Conservation (phyloP, 2,329 filamentous ascomycete genomes). For the Lachnellula hyalina region DNA sequence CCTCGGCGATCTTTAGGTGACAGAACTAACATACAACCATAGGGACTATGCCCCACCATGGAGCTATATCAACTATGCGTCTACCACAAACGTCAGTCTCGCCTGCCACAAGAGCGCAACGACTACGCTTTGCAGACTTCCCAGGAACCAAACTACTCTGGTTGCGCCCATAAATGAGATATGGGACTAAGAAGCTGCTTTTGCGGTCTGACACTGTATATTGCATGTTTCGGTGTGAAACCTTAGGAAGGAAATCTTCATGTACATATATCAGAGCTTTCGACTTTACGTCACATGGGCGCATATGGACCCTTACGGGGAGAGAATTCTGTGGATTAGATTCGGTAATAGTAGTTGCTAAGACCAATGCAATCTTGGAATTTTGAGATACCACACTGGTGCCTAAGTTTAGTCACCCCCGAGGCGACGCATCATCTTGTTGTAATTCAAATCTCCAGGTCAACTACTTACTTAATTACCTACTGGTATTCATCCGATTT, state of each 20-base stretch:
- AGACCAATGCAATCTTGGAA: not conserved
- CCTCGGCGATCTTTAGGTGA: not conserved
- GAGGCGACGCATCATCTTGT: not conserved
- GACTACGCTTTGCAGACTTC: not conserved
- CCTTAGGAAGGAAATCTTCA: not conserved
- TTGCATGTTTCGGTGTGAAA: not conserved
- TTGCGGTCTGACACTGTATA: not conserved
- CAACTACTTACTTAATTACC: not conserved
- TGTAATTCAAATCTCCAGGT: not conserved
- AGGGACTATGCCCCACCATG: conserved; percentile 22
- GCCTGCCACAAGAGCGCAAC: not conserved
- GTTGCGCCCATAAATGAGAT: not conserved
- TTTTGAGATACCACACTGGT: not conserved
- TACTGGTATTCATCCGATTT: not conserved
- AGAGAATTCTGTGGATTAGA: not conserved
- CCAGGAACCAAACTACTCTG: not conserved
- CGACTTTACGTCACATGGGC: too few species aligned
- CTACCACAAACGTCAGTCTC: conserved; percentile 3
- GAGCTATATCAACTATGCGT: conserved; percentile 16
- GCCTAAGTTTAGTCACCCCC: not conserved
- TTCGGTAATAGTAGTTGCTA: not conserved
- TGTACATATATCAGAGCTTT: not conserved
- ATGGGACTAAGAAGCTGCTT: not conserved
- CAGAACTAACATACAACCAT: conserved; percentile 1
- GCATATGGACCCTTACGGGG: too few species aligned